Conservation (phyloP, 2,329 filamentous ascomycete genomes). For the Nothophoma quercina region DNA sequence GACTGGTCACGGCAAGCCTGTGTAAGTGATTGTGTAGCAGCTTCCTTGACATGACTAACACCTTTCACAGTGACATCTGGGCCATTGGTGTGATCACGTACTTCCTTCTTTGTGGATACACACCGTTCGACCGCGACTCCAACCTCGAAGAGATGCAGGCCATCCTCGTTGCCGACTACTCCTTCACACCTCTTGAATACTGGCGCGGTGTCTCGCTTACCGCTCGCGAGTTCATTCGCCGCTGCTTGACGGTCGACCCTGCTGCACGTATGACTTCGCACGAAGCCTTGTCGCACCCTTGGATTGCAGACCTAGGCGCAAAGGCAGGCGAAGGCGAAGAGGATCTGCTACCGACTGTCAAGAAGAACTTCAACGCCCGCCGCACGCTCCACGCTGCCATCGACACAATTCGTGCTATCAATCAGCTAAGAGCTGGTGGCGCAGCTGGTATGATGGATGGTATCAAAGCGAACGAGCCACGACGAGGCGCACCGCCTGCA, state of each 20-base stretch:
- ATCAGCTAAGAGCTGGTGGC: slow-evolving; percentile 69
- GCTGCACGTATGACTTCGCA: slow-evolving; percentile 89
- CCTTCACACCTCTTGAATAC: slow-evolving; percentile 92
- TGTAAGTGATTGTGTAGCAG: slow-evolving; percentile 59
- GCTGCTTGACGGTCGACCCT: slow-evolving; percentile 90
- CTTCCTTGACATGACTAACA: slow-evolving; percentile 17
- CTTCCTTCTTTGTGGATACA: slow-evolving; percentile 97
- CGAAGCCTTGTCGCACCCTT: slow-evolving; percentile 71
- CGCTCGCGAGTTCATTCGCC: slow-evolving; percentile 88
- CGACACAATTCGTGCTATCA: slow-evolving; percentile 72
- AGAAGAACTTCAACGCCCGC: slow-evolving; percentile 75
- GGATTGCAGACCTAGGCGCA: slow-evolving; percentile 66
- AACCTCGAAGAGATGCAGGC: slow-evolving; percentile 99
- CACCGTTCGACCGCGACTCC: slow-evolving; percentile 94
- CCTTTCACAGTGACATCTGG: slow-evolving; percentile 77
- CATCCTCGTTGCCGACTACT: slow-evolving; percentile 95
- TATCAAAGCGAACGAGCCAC: slow-evolving; percentile 63
- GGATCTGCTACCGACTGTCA: slow-evolving; percentile 70
- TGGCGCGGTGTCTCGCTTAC: slow-evolving; percentile 90
- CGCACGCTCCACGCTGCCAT: slow-evolving; percentile 72
- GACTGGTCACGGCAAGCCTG: slow-evolving; percentile 95
- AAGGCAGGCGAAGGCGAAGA: slow-evolving; percentile 50
- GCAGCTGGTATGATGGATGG: slow-evolving; percentile 68
- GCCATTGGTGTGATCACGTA: slow-evolving; percentile 98
- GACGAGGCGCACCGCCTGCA: slow-evolving; percentile 41